Evolutionary conservation across 2,329 filamentous ascomycete species (phyloP), one percentile per base, ranked within the genome.

Genomic region (Colletotrichum cuscutae): DNA sequence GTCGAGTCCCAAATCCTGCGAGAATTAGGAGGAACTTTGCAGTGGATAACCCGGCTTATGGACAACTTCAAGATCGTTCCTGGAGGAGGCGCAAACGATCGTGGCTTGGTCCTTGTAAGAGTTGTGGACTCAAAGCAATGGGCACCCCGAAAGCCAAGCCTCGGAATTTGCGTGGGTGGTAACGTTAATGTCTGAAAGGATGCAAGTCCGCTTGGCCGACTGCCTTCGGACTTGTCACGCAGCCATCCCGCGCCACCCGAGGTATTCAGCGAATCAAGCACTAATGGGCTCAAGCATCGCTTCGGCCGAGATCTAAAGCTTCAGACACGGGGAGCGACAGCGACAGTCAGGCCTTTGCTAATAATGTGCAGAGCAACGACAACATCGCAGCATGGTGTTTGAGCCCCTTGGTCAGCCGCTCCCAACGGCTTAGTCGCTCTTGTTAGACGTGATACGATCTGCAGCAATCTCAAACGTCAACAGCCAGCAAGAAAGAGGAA

Each of bases 31-130:
- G 37, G 62, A 22, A 56, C 5, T n/a, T 42, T 24, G 15, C 12
- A 15, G 7, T 42, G 22, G 26, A 53, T 53, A 28, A 13, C 22
- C n/a, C 9, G 22, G 46, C 30, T 22, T 35, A 42, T 63, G 60
- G 46, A 12, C 28, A 63, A 11, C 52, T 26, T n/a, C 26, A 32
- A 30, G 12, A 52, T 68, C 24, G 49, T 62, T 30, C 24, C 58
- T 32, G 35, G 19, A 56, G 37, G 11, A 58, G 35, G 68, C 53
- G 65, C 53, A 53, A 63, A 58, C 52, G 59, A 53, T 37, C 22
- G 69, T 69, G 53, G 69, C 69, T 68, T 58, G n/a, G 37, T 28
- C 59, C n/a, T 26, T 70, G 53, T 46, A 30, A 59, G 11, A 30
- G n/a, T 60, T 28, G 54, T 12, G 42, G 28, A 37, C 46, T n/a